Evolutionary conservation across 441 rosid genomes (phyloP), one percentile per base, ranked within the genome.

Genomic region (Eruca vesicaria): DNA sequence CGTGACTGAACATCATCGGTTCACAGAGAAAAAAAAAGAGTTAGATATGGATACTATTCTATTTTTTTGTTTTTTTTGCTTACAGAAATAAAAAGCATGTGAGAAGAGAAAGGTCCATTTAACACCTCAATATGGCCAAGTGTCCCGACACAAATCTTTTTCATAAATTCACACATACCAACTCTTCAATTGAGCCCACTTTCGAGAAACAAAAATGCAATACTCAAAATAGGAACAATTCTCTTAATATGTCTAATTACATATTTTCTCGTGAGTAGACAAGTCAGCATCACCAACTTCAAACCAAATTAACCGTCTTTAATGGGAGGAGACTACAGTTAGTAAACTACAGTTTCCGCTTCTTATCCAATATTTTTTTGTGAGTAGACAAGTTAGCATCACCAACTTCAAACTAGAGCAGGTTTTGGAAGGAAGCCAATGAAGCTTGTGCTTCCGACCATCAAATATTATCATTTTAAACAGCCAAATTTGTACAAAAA

Each of bases 51-150:
- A 68, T 50, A 57, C 61, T 18, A 56, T 69, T 26, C 16, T 21
- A 33, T 23, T 43, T 6, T 43, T 23, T 63, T 60, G n/a, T n/a
- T 57, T 0, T 63, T 28, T 38, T 26, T 29, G 18, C 56, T 71
- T 65, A 71, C 48, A 77, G 29, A 26, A 50, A 66, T 77, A 60
- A 72, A 61, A 35, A 52, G 41, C 81, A 78, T 83, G 83, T 75
- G 86, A 18, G 75, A 59, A 75, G 80, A 64, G 63, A 75, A 57
- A 58, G 48, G 77, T 69, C 59, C 43, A 20, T 31, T 16, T 73
- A 62, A 41, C 45, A 43, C 71, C 59, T 72, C 56, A 60, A 73
- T 10, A 16, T 56, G 65, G 41, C 71, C 59, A 68, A 61, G 63
- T 59, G 68, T 71, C 69, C 59, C 64, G 71, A 77, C 77, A 66